Evolutionary conservation across 352 stramenopile species (phyloP), one percentile per base, ranked within the genome.

Genomic region (Pythium scleroteichum): DNA sequence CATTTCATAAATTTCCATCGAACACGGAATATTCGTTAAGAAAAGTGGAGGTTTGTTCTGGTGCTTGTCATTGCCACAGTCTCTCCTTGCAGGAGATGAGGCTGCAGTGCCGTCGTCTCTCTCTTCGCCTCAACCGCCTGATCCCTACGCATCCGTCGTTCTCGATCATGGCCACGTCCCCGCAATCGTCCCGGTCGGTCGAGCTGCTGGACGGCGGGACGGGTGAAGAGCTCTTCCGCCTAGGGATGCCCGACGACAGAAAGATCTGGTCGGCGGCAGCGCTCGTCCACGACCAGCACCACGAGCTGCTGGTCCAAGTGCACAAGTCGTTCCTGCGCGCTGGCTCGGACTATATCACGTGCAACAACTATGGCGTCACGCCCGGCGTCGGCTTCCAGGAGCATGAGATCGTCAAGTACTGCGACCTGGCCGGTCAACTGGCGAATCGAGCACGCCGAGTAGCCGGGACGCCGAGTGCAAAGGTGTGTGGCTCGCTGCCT

Each of bases 351-450:
- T 88, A 73, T 17, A 86, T 97, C 51, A 98, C 92, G 20, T 92
- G 85, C 63, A 97, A 98, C 76, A 95, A 92, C 40, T 98, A 97
- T 66, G 87, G 85, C 40, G 81, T 97, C 32, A 93, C 88, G 32
- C 88, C 88, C 16, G 86, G 86, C 42, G 85, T 94, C 4, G 87
- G 87, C 47, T 97, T 98, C 69, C 73, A 53, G 3, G 66, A 86
- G 29, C 59, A 79, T 0, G 76, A 95, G 32, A 88, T 96, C n/a
- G 55, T 68, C 17, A 61, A 68, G 42, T 75, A 79, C 60, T 82
- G 73, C 10, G 65, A 42, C 14, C 52, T 80, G 24, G 76, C 87
- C 16, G 88, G 82, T 35, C 50, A 64, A 54, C 71, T 97, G 61
- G 89, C 83, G 46, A 44, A 53, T 20, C 54, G 42, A 9, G 44